Percentiles rank a stretch among this genome's conserved stretches.
phyloP scores from a whole-genome alignment of 2,329 filamentous ascomycete genomes.

The Talaromyces islandicus region DNA sequence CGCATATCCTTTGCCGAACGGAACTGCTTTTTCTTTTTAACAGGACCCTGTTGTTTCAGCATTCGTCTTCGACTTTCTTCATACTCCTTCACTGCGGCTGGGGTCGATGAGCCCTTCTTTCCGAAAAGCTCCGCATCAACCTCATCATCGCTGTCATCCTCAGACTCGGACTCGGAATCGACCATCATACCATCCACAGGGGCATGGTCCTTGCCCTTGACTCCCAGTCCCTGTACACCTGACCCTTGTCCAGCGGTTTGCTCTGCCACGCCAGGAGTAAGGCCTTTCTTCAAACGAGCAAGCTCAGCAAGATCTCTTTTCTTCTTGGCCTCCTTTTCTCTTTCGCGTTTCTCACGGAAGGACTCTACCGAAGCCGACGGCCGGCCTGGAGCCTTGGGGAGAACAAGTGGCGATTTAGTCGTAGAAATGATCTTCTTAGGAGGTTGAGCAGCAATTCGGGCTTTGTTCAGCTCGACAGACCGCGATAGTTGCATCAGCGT shows the following conservation, averaged over 20 bases:
- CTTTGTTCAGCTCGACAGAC: slow-evolving; percentile 38
- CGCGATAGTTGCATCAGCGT: slow-evolving; percentile 35
- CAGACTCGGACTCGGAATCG: slow-evolving; percentile 57
- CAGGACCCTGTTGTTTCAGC: slow-evolving; percentile 60
- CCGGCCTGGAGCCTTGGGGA: slow-evolving; percentile 21
- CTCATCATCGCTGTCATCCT: slow-evolving; percentile 71
- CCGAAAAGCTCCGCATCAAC: slow-evolving; percentile 65
- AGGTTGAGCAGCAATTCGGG: slow-evolving; percentile 24
- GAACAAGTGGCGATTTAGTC: slow-evolving; percentile 15
- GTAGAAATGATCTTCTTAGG: slow-evolving; percentile 22
- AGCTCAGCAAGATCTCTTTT: slow-evolving; percentile 67
- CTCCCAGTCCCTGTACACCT: slow-evolving; percentile 62
- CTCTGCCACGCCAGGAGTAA: slow-evolving; percentile 44
- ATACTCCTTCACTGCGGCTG: slow-evolving; percentile 40
- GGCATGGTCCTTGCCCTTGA: slow-evolving; percentile 72
- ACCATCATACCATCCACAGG: slow-evolving; percentile 84
- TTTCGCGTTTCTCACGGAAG: slow-evolving; percentile 68
- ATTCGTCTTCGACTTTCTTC: slow-evolving; percentile 42
- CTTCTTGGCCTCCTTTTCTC: slow-evolving; percentile 68
- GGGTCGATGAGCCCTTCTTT: slow-evolving; percentile 31
- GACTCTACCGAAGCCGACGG: slow-evolving; percentile 40
- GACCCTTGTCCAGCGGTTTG: slow-evolving; percentile 71
- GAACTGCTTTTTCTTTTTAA: slow-evolving; percentile 75
- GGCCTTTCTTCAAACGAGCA: slow-evolving; percentile 58
- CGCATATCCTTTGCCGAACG: slow-evolving; percentile 90